These are phyloP conservation scores for Fomitopsis betulina DNA, from an alignment of 1,284 basidiomycete genomes.

Conservation along the genomic window DNA sequence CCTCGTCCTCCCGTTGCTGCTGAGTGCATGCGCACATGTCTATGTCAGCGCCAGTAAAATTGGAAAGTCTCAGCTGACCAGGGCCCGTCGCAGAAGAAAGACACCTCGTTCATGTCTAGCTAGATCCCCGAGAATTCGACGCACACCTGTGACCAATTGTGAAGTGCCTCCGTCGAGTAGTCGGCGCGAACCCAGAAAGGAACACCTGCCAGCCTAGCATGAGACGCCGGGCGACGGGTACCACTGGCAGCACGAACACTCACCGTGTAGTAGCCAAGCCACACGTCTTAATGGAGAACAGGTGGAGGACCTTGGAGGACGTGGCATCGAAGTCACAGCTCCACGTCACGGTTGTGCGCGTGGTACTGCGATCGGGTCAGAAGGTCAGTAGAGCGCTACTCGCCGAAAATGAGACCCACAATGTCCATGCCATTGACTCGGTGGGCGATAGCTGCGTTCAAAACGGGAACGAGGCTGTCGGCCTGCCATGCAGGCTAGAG, in stretches of 20 bases:
- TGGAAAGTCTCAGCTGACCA: slow-evolving; percentile 40
- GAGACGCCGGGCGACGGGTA: not conserved
- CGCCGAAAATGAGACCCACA: slow-evolving; percentile 26
- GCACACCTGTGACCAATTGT: slow-evolving; percentile 56
- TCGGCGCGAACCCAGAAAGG: slow-evolving; percentile 67
- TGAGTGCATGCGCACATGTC: slow-evolving; percentile 5
- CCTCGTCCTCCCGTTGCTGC: slow-evolving; percentile 41
- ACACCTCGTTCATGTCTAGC: slow-evolving; percentile 75
- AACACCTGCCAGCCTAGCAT: slow-evolving; percentile 43
- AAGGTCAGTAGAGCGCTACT: slow-evolving; percentile 9
- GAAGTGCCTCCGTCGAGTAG: slow-evolving; percentile 36
- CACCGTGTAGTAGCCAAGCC: slow-evolving; percentile 51
- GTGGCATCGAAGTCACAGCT: slow-evolving; percentile 27
- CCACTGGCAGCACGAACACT: slow-evolving; percentile 1
- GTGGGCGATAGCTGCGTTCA: slow-evolving; percentile 32
- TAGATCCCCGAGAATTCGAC: slow-evolving; percentile 67
- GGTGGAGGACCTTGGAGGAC: not conserved
- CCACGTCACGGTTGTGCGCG: no score
- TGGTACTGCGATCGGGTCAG: slow-evolving; percentile 34
- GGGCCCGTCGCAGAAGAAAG: slow-evolving; percentile 59
- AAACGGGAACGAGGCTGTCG: slow-evolving; percentile 34
- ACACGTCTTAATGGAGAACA: slow-evolving; percentile 42
- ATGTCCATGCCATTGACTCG: slow-evolving; percentile 34
- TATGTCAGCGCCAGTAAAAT: not conserved
- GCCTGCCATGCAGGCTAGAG: slow-evolving; percentile 23